Evolutionary conservation across 345 rosid species (phyloP).

Genomic region (Populus alba): DNA sequence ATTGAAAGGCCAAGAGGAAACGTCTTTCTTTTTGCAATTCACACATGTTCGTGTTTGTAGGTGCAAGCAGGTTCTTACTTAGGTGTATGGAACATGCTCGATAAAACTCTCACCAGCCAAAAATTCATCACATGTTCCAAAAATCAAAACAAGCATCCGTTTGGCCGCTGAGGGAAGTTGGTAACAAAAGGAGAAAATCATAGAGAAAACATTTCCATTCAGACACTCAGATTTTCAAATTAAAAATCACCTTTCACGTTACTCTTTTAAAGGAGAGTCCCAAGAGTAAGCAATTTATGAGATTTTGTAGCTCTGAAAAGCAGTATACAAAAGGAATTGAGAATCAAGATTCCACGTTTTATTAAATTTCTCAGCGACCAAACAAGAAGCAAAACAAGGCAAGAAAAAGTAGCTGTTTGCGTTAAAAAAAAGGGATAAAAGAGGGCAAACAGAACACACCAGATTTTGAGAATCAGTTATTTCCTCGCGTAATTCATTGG

Average conservation of each 20-base stretch:
- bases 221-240: not conserved
- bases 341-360: not conserved
- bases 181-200: not conserved
- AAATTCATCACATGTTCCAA: conserved; percentile 31
- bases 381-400: conserved; percentile 15
- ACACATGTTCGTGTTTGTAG: conserved; percentile 36
- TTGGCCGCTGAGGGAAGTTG: conserved; percentile 36
- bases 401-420: not conserved
- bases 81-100: conserved; percentile 41
- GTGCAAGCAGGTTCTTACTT: conserved; percentile 58
- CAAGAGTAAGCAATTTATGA: not conserved
- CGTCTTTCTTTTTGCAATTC: conserved; percentile 52
- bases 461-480: conserved; percentile 29
- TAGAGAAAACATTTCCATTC: not conserved
- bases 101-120: conserved; percentile 49
- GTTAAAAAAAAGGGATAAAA: not conserved
- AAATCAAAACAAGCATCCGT: conserved; percentile 12
- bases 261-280: not conserved
- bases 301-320: not conserved
- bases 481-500: conserved; percentile 28
- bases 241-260: no score
- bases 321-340: not conserved
- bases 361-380: conserved; percentile 31
- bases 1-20: conserved; percentile 54
- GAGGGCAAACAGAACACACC: conserved; percentile 65